Percentiles rank a stretch among this genome's conserved stretches.
phyloP scores from a whole-genome alignment of 2,329 filamentous ascomycete species.

The Lachnellula hyalina region DNA sequence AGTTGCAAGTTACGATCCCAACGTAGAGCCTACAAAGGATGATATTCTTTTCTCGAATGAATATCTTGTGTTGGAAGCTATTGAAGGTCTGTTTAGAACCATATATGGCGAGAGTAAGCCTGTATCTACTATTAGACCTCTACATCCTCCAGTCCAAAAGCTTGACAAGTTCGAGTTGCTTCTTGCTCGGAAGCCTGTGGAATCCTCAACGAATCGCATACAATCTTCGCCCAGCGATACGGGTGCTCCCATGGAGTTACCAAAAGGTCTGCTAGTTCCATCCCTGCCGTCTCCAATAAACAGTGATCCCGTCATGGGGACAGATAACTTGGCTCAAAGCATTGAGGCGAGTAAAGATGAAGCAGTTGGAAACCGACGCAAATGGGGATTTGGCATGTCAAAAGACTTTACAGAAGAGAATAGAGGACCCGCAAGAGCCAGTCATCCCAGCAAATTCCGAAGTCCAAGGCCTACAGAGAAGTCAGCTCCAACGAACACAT shows the following conservation, averaged over 20 bases:
- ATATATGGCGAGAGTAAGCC: slow-evolving; percentile 23
- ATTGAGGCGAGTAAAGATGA: neutral
- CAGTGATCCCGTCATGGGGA: neutral
- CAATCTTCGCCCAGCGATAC: neutral
- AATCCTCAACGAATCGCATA: neutral
- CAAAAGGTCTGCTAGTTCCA: neutral
- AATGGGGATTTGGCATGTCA: slow-evolving; percentile 41
- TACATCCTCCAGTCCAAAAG: neutral
- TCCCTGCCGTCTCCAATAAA: neutral
- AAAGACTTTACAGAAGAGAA: slow-evolving; percentile 38
- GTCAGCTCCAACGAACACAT: neutral
- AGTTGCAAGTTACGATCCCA: slow-evolving; percentile 61
- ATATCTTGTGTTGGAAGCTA: slow-evolving; percentile 33
- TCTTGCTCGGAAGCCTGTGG: slow-evolving; percentile 17
- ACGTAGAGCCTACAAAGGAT: slow-evolving; percentile 67
- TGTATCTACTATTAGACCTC: neutral
- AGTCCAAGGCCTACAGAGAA: neutral
- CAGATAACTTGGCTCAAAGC: neutral
- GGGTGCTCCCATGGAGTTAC: neutral
- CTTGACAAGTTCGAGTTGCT: slow-evolving; percentile 22
- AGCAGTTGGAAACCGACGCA: slow-evolving; percentile 2
- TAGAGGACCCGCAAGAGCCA: slow-evolving; percentile 29
- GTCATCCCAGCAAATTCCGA: slow-evolving; percentile 2
- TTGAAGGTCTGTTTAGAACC: slow-evolving; percentile 26
- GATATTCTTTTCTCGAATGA: slow-evolving; percentile 64